Base-by-base conservation (phyloP, 208 protist genomes). In the Phytomonas sp. region DNA sequence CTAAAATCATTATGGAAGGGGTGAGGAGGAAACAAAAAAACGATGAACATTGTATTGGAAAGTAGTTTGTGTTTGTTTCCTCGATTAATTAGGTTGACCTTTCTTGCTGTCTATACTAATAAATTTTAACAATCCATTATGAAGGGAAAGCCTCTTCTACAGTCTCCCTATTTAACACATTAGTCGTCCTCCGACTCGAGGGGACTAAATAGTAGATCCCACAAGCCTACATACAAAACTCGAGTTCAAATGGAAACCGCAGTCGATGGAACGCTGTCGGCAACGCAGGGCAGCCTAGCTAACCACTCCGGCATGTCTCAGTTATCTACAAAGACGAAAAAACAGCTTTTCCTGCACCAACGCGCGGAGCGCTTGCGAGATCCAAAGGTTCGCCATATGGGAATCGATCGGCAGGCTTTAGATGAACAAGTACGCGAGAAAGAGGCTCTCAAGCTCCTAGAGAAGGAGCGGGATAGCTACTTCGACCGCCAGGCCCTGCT, bases 381-480 rank as follows among this genome's bases (percentile, higher is more conserved):
- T 77, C 89, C 93, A 0, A 97, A 97, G 71, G 62, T 89, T 64
- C 88, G 92, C 43, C 84, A 92, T 32, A 97, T 98, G 84, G 95
- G 95, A 59, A 92, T 97, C 60, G 95, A 98, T 69, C 86, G 86
- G 56, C 77, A 92, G 69, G 92, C 88, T 17, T 74, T 98, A 34
- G 89, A 97, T 66, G 87, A 85, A 65, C 95, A 98, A 82, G 87
- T 98, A 60, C 80, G 85, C 30, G 92, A 98, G 69, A 97, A 94
- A 78, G 85, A 96, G 60, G 66, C 82, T 23, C 74, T 96, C 37
- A 79, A 86, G 8, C 79, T 72, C 26, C 71, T 96, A 5, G 92
- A 98, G 68, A 83, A 93, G 70, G 89, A 96, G 66, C 76, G 93
- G 13, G 83, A 97, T 53, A 82, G 86, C 29, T 96, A 84, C 78